Base-by-base conservation (phyloP, 176 grass and related monocot genomes). In the Oryza nivara region DNA sequence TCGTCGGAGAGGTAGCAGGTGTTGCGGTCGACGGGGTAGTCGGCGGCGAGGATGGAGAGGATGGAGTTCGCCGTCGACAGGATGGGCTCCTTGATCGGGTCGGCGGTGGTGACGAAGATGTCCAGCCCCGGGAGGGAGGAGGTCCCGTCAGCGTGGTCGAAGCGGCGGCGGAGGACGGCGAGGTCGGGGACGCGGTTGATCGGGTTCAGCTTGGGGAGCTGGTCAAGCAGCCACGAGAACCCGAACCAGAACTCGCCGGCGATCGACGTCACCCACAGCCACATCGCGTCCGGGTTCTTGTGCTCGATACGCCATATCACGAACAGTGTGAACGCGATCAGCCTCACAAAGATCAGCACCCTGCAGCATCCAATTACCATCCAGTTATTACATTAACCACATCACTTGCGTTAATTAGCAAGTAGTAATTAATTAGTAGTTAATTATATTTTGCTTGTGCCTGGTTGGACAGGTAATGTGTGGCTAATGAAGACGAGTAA, bases 1-100 rank as follows among this genome's bases (percentile, higher is more conserved):
- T 98, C 96, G 85, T 98, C 96, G 6, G 96, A 98, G 51, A 98
- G 87, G 80, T 98, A 98, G 81, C 95, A 98, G 7, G 91, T 72
- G 70, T 90, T 88, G 41, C 86, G 83, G 76, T 98, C 80, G 0
- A 95, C 89, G 11, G 96, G 96, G 84, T 92, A 98, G 79, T 98
- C 96, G 56, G 93, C 84, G 65, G 96, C 93, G 10, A 98, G 93
- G 82, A 98, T 98, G 73, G 96, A 98, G 4, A 98, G 96, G 68
- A 98, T 79, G 20, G 96, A 95, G 82, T 98, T 98, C 44, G 93
- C 91, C 0, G 96, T 98, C 23, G 92, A 92, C 1, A 98, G 87
- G 40, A 91, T 83, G 7, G 96, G 96, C 80, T 98, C 96, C 87
- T 98, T 98, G 80, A 95, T 70, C 0, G 96, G 93, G 41, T 98